A percentile compares a stretch with the other conserved stretches of the same genome.
These are phyloP conservation scores for Fusarium metavorans DNA, from an alignment of 2,329 filamentous ascomycete genomes.

Conservation along the genomic window DNA sequence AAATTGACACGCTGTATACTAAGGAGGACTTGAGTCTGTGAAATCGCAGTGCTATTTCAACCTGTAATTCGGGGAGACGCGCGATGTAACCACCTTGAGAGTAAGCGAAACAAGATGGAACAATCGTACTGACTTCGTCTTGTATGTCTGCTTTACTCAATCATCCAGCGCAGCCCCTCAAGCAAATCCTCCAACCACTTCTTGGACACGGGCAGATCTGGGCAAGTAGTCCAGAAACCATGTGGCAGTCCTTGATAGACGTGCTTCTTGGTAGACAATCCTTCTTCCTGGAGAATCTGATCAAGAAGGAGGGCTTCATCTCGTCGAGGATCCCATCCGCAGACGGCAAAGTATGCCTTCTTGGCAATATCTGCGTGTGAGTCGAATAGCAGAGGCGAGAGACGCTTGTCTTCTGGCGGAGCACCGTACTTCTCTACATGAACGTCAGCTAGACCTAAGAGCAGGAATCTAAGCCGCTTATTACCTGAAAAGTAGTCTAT, in stretches of 20 bases:
- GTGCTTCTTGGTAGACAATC: constrained; percentile 53
- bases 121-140: not conserved
- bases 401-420: constrained; percentile 50
- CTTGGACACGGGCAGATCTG: constrained; percentile 45
- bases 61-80: not conserved
- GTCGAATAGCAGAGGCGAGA: constrained; percentile 53
- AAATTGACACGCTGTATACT: not conserved
- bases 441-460: not conserved
- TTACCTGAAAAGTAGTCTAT: constrained; percentile 51
- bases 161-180: constrained; percentile 37
- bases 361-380: constrained; percentile 47
- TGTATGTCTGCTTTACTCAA: constrained; percentile 14
- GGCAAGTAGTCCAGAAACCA: constrained; percentile 55
- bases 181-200: constrained; percentile 47
- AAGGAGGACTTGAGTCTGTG: not conserved
- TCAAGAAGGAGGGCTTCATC: constrained; percentile 63
- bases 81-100: not conserved
- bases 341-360: constrained; percentile 60
- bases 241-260: constrained; percentile 57
- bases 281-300: constrained; percentile 48
- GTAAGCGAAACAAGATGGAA: not conserved
- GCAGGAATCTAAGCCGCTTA: too few relatives aligned
- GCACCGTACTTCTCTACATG: constrained; percentile 40
- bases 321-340: constrained; percentile 60
- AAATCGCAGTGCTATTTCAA: not conserved